Evolutionary conservation across 164 flowering plant species (phyloP), one percentile per base, ranked within the genome.

Genomic region (Tetracentron sinense): DNA sequence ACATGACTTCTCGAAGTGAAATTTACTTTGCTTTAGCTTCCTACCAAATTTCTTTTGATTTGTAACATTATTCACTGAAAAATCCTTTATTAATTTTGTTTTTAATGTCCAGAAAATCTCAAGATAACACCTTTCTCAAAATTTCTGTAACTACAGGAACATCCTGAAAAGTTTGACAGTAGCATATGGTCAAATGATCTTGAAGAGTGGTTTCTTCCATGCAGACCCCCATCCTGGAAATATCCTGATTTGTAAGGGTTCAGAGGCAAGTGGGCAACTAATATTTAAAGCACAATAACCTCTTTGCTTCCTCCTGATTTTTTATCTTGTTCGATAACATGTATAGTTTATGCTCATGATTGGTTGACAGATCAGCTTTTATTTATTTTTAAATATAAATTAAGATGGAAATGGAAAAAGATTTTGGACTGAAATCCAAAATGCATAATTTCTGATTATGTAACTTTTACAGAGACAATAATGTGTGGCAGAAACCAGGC

Each of bases 181-280:
- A 61, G 94, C 97, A 63, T 93, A 93, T 77, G 97, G 98, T 29
- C 94, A 93, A 77, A 93, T 93, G 98, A 93, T 93, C 69, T 75
- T 93, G 83, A 90, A 81, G 84, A 84, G 88, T 81, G 98, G 98
- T 48, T 93, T 83, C 81, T 93, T 93, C 78, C 98, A 93, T 75
- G 98, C 98, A 54, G 98, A 93, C 76, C 98, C 98, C 27, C 98
- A 93, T 80, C 98, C 98, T 53, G 97, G 98, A 76, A 93, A 93
- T 73, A 90, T 93, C 60, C 68, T 90, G 64, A 87, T 93, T 21
- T 90, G 94, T 77, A 84, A 82, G 80, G 89, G 89, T 61, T 88
- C 96, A 70, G 84, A 90, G 96, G 97, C 77, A 81, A 78, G 85
- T 79, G 38, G 27, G 14, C 17, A 31, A 52, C 31, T 42, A 33